A percentile compares a stretch with the other conserved stretches of the same genome.
Evolutionary conservation across 805 yeast genomes (phyloP).

Genomic region (Sugiyamaella floridensis): DNA sequence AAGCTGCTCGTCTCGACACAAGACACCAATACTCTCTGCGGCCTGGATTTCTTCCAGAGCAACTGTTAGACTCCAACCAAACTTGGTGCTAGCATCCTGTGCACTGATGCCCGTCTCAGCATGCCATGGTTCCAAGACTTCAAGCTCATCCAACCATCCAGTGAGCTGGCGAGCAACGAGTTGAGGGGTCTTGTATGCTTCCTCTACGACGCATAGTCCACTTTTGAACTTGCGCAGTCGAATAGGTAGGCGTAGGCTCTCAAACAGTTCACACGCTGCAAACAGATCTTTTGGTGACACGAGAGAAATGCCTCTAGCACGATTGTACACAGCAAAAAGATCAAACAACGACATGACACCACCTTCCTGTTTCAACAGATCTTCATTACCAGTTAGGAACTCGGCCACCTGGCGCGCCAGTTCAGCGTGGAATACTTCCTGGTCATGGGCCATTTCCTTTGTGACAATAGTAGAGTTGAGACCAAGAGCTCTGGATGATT

Average conservation of each 20-base stretch:
- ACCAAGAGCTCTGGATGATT: constrained; percentile 30
- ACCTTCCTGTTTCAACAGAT: constrained; percentile 42
- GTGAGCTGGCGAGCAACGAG: constrained; percentile 34
- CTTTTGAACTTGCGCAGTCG: constrained; percentile 35
- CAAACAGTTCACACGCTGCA: constrained; percentile 54
- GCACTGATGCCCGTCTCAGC: constrained; percentile 29
- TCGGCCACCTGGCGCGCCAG: constrained; percentile 75
- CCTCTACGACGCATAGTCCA: constrained; percentile 39
- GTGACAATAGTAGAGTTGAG: constrained; percentile 27
- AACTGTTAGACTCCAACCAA: constrained; percentile 61
- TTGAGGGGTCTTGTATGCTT: constrained; percentile 31
- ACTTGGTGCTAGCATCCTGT: constrained; percentile 40
- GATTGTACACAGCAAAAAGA: constrained; percentile 55
- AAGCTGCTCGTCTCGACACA: constrained; percentile 62
- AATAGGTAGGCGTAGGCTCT: constrained; percentile 52
- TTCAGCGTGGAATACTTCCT: constrained; percentile 40
- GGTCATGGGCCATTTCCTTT: constrained; percentile 34
- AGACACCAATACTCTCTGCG: constrained; percentile 48
- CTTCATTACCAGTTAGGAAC: constrained; percentile 41
- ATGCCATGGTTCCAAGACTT: constrained; percentile 17
- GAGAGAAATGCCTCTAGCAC: constrained; percentile 57
- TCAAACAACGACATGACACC: constrained; percentile 59
- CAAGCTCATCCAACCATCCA: constrained; percentile 19
- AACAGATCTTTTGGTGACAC: constrained; percentile 63
- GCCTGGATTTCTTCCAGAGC: constrained; percentile 57